phyloP scores from a whole-genome alignment of 345 rosid species.

The Dimocarpus longan region DNA sequence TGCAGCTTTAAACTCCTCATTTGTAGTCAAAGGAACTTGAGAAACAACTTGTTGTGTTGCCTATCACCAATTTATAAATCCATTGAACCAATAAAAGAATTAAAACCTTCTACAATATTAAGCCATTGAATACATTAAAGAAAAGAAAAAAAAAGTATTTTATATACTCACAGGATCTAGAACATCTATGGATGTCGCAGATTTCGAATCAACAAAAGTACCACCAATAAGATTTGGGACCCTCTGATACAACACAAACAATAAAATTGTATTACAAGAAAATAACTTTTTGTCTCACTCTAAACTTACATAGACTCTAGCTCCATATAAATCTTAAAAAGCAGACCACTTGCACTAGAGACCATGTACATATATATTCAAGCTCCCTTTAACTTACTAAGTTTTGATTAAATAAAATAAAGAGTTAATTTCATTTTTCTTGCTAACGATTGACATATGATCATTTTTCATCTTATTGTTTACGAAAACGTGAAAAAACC shows the following conservation, averaged over 20 bases:
- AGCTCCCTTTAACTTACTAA: not conserved
- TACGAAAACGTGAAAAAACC: too few species aligned
- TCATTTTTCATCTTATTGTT: too few species aligned
- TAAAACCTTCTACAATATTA: not conserved
- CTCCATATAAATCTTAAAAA: not conserved
- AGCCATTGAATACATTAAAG: not conserved
- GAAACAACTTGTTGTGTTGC: slow-evolving; percentile 97
- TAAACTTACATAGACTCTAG: not conserved
- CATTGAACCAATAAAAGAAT: not conserved
- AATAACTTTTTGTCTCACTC: not conserved
- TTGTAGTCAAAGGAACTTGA: slow-evolving; percentile 80
- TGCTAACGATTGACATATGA: too few species aligned
- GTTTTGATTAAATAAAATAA: too few species aligned
- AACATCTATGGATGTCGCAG: slow-evolving; percentile 69
- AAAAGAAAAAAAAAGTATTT: not conserved
- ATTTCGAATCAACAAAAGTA: slow-evolving; percentile 66
- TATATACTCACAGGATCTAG: slow-evolving; percentile 73
- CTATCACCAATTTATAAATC: slow-evolving; percentile 38
- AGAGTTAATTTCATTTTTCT: too few species aligned
- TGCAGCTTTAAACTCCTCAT: slow-evolving; percentile 87
- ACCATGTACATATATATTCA: not conserved
- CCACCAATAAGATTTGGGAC: slow-evolving; percentile 95
- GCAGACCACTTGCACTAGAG: not conserved
- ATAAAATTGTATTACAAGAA: not conserved
- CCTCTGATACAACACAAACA: slow-evolving; percentile 45